Conservation (phyloP, 2,329 filamentous ascomycete species). For the Clarireedia paspali region DNA sequence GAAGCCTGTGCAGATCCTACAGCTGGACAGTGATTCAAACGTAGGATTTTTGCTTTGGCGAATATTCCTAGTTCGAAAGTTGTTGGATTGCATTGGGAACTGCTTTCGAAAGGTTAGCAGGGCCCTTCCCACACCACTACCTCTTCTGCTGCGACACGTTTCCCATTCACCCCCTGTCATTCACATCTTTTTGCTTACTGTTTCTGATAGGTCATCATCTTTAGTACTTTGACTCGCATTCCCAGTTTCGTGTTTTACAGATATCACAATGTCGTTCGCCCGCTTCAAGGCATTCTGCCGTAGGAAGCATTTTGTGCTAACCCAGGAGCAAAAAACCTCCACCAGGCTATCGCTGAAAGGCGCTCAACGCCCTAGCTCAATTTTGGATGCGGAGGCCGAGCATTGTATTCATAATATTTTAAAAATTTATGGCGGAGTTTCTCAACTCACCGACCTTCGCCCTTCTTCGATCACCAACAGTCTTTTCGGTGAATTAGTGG, state of each 20-base stretch:
- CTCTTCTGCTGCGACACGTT: too few species aligned
- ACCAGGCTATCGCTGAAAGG: neutral
- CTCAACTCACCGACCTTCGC: conserved; percentile 18
- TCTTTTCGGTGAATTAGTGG: conserved; percentile 32
- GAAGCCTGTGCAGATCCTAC: too few species aligned
- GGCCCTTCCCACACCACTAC: too few species aligned
- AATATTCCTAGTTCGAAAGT: too few species aligned
- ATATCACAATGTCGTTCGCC: too few species aligned
- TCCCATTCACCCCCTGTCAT: too few species aligned
- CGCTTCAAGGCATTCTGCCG: neutral
- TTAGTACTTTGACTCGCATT: neutral
- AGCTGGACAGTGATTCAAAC: too few species aligned
- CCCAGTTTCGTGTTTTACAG: neutral
- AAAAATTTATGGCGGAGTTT: conserved; percentile 6
- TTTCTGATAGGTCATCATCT: neutral
- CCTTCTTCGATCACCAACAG: conserved; percentile 30
- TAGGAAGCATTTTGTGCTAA: neutral
- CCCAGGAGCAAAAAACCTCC: neutral
- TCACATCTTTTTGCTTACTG: too few species aligned
- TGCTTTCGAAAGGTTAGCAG: too few species aligned
- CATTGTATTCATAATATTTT: conserved; percentile 1
- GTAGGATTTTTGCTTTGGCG: too few species aligned
- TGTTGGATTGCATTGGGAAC: too few species aligned
- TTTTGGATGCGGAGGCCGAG: neutral
- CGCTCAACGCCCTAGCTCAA: neutral